Evolutionary conservation across 2,329 filamentous ascomycete species (phyloP).

Genomic region (Penicillium sp.): DNA sequence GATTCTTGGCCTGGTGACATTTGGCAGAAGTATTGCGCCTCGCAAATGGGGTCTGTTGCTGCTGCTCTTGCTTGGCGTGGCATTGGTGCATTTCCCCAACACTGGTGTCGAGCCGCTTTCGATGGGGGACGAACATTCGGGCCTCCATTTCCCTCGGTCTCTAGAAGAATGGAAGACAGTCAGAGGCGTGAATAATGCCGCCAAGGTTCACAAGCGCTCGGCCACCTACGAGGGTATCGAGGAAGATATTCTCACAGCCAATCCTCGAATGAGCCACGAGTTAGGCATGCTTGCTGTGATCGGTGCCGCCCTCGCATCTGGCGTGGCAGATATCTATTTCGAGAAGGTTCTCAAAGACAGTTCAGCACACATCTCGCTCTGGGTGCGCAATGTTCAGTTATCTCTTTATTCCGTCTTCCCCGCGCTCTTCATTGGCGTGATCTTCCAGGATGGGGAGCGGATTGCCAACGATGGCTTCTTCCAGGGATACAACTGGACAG

Average conservation of each 20-base stretch:
- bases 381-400: slow-evolving; percentile 91
- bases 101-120: slow-evolving; percentile 47
- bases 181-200: slow-evolving; percentile 40
- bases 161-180: slow-evolving; percentile 66
- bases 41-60: slow-evolving; percentile 77
- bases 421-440: slow-evolving; percentile 75
- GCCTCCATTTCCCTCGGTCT: slow-evolving; percentile 67
- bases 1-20: slow-evolving; percentile 73
- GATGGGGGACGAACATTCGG: slow-evolving; percentile 56
- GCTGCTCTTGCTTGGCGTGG: slow-evolving; percentile 73
- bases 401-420: slow-evolving; percentile 92
- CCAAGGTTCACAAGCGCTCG: slow-evolving; percentile 60
- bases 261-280: slow-evolving; percentile 65
- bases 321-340: slow-evolving; percentile 64
- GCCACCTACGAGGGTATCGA: slow-evolving; percentile 88
- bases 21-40: slow-evolving; percentile 62
- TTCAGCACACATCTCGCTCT: slow-evolving; percentile 68
- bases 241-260: slow-evolving; percentile 49
- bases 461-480: slow-evolving; percentile 87
- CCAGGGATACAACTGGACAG: slow-evolving; percentile 84
- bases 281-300: slow-evolving; percentile 74
- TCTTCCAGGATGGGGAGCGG: slow-evolving; percentile 78
- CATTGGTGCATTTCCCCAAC: slow-evolving; percentile 73
- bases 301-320: slow-evolving; percentile 71
- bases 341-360: slow-evolving; percentile 87